Conservation (phyloP, 1,284 basidiomycete species). For the Boletellus deceptivus region DNA sequence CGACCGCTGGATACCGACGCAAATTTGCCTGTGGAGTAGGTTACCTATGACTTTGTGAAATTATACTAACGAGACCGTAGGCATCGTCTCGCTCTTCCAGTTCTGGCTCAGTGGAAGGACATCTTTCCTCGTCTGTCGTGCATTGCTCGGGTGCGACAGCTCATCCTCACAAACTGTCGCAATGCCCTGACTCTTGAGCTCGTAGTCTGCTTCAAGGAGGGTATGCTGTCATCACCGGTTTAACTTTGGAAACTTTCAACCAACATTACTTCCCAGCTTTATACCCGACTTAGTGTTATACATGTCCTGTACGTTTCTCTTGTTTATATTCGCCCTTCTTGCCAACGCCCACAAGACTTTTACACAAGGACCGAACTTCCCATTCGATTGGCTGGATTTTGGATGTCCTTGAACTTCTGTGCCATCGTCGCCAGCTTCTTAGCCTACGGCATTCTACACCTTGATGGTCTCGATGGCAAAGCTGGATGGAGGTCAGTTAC, state of each 20-base stretch:
- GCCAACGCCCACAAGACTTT: constrained; percentile 34
- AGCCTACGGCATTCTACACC: constrained; percentile 60
- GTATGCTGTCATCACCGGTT: constrained; percentile 27
- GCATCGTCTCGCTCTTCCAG: constrained; percentile 46
- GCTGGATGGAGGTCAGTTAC: constrained; percentile 55
- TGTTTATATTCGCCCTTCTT: not conserved
- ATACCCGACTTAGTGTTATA: constrained; percentile 67
- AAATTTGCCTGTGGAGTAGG: constrained; percentile 39
- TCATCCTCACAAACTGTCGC: not conserved
- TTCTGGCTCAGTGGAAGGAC: constrained; percentile 60
- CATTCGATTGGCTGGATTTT: constrained; percentile 64
- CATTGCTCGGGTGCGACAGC: constrained; percentile 39
- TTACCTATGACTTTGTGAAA: constrained; percentile 10
- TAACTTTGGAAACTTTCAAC: constrained; percentile 2
- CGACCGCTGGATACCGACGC: constrained; percentile 60
- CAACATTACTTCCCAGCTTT: constrained; percentile 34
- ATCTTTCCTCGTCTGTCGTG: constrained; percentile 49
- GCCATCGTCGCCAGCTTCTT: constrained; percentile 59
- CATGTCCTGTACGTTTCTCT: constrained; percentile 48
- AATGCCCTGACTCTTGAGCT: constrained; percentile 8
- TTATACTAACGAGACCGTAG: constrained; percentile 11
- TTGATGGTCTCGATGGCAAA: constrained; percentile 54
- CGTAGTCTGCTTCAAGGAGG: constrained; percentile 59
- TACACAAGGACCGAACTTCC: constrained; percentile 70
- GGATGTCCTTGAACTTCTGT: constrained; percentile 52